Conservation (phyloP, 257 asterid genomes). For the Solanum lycopersicoides region DNA sequence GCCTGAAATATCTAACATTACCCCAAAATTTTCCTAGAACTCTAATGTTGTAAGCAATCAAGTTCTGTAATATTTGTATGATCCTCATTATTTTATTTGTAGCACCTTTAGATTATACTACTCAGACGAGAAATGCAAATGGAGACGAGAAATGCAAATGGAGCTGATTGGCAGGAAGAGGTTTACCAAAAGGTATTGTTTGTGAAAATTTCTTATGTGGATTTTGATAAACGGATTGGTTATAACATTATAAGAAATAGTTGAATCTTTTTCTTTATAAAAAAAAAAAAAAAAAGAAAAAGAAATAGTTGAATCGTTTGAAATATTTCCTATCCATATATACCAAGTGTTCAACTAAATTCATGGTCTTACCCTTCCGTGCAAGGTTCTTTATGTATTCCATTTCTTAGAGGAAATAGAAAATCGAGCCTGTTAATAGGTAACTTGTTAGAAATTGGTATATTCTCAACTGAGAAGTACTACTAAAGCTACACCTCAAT, state of each 20-base stretch:
- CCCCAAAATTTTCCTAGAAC: neutral
- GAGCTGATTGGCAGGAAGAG: slow-evolving; percentile 90
- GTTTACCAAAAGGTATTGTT: slow-evolving; percentile 70
- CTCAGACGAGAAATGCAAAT: slow-evolving; percentile 60
- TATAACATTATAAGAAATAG: neutral
- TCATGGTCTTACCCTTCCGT: too few species aligned
- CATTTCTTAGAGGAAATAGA: too few species aligned
- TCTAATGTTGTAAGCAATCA: neutral
- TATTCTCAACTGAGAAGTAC: too few species aligned
- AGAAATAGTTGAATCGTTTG: neutral
- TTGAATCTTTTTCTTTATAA: neutral
- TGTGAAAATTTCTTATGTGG: neutral
- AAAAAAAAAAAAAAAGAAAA: too few species aligned
- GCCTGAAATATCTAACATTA: neutral
- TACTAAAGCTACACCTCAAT: too few species aligned
- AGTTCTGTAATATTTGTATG: neutral
- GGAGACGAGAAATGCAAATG: slow-evolving; percentile 54
- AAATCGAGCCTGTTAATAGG: too few species aligned
- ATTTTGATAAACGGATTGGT: neutral
- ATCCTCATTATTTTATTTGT: neutral
- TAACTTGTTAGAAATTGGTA: too few species aligned
- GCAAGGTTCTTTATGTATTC: too few species aligned
- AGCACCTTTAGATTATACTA: slow-evolving; percentile 65
- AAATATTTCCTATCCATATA: neutral
- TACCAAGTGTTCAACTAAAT: too few species aligned